Evolutionary conservation across 495 filamentous ascomycete genomes (phyloP).

Genomic region (Parmelia sp.): DNA sequence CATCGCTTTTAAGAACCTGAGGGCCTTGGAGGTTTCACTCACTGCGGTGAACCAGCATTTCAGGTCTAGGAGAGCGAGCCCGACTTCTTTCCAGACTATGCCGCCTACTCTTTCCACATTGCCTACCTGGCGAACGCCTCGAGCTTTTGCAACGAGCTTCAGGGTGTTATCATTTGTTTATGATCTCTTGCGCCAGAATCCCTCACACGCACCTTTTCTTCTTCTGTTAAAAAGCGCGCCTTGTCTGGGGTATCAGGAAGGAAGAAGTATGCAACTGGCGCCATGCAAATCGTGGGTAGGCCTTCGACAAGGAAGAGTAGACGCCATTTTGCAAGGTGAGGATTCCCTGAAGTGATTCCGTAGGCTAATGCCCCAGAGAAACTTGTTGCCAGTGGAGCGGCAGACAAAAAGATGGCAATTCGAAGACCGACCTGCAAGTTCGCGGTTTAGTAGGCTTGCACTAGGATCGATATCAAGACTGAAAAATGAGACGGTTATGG

Average conservation of each 20-base stretch:
- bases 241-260: slow-evolving; percentile 66
- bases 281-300: slow-evolving; percentile 61
- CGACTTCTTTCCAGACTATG: slow-evolving; percentile 54
- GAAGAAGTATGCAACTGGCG: slow-evolving; percentile 57
- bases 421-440: slow-evolving; percentile 54
- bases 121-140: slow-evolving; percentile 58
- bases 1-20: not conserved
- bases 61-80: slow-evolving; percentile 48
- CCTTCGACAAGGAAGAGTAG: slow-evolving; percentile 82
- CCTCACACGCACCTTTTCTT: slow-evolving; percentile 53
- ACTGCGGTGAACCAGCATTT: slow-evolving; percentile 53
- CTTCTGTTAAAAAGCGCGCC: slow-evolving; percentile 61
- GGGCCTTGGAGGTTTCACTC: slow-evolving; percentile 28
- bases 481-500: too few relatives aligned
- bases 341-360: slow-evolving; percentile 65
- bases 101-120: slow-evolving; percentile 46
- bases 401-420: slow-evolving; percentile 67
- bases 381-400: slow-evolving; percentile 73
- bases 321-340: slow-evolving; percentile 66
- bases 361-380: slow-evolving; percentile 82
- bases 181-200: not conserved
- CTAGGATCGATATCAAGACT: too few relatives aligned
- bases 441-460: too few relatives aligned
- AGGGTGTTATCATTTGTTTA: not conserved
- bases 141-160: slow-evolving; percentile 48